Conservation (phyloP, 768 basidiomycete species). For the Collybia mongolica region DNA sequence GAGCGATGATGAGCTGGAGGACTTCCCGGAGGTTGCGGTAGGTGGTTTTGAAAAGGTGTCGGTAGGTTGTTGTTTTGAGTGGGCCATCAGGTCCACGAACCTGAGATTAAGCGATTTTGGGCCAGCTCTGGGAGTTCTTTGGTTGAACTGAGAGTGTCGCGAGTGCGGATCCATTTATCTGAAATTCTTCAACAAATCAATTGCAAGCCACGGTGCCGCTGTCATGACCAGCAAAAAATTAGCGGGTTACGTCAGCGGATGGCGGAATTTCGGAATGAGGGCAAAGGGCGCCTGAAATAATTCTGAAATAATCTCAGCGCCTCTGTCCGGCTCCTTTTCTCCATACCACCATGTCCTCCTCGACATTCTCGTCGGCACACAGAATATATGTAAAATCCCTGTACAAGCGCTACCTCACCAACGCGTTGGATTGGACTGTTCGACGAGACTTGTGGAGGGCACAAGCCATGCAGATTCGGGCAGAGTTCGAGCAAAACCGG, state of each 20-base stretch:
- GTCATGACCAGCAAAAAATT: slow-evolving; percentile 4
- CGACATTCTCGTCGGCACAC: slow-evolving; percentile 72
- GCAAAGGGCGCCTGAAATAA: background rate
- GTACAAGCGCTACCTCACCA: slow-evolving; percentile 84
- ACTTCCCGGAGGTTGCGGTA: slow-evolving; percentile 26
- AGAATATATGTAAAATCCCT: slow-evolving; percentile 88
- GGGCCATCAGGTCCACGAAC: slow-evolving; percentile 37
- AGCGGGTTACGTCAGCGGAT: slow-evolving; percentile 2
- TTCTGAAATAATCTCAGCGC: slow-evolving; percentile 2
- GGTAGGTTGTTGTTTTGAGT: slow-evolving; percentile 33
- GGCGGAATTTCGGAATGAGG: background rate
- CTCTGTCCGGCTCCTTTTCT: slow-evolving; percentile 10
- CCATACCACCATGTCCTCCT: slow-evolving; percentile 44
- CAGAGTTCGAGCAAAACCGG: slow-evolving; percentile 93
- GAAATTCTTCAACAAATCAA: background rate
- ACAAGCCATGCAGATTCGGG: slow-evolving; percentile 83
- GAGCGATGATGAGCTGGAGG: slow-evolving; percentile 23
- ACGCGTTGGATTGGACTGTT: slow-evolving; percentile 88
- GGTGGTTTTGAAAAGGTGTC: slow-evolving; percentile 43
- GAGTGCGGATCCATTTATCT: slow-evolving; percentile 75
- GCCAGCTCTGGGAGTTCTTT: slow-evolving; percentile 66
- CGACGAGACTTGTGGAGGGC: slow-evolving; percentile 84
- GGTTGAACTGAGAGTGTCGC: slow-evolving; percentile 71
- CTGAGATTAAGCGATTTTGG: slow-evolving; percentile 46
- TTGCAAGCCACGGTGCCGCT: background rate